Evolutionary conservation across 441 rosid genomes (phyloP).

Genomic region (Flueggea neowawraea): DNA sequence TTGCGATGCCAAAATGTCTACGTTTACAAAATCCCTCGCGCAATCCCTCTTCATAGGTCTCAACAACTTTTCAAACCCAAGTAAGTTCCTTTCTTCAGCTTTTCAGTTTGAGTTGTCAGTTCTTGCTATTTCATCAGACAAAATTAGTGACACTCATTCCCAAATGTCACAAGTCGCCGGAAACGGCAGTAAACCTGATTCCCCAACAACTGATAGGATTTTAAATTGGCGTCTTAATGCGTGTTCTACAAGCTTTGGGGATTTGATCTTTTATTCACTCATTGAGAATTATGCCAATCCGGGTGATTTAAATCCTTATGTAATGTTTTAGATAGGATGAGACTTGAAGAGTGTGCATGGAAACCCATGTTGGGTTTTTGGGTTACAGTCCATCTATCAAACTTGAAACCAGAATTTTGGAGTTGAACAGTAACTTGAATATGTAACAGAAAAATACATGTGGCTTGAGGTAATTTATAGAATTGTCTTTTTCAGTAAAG

Average conservation of each 20-base stretch:
- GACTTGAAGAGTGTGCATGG: constrained; percentile 31
- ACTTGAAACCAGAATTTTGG: no score
- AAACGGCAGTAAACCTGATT: constrained; percentile 18
- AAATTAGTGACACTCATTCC: constrained; percentile 23
- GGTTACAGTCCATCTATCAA: no score
- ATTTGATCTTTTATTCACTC: constrained; percentile 68
- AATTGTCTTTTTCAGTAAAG: no score
- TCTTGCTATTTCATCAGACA: constrained; percentile 16
- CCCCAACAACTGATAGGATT: constrained; percentile 46
- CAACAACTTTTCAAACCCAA: constrained; percentile 27
- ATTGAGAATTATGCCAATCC: constrained; percentile 50
- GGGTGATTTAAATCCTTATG: constrained; percentile 62
- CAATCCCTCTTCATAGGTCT: constrained; percentile 16
- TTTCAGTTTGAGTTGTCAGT: constrained; percentile 10
- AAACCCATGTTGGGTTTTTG: no score
- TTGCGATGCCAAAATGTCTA: constrained; percentile 37
- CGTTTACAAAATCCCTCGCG: constrained; percentile 13
- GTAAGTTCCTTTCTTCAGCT: constrained; percentile 18
- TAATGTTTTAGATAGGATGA: constrained; percentile 56
- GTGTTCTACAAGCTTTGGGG: constrained; percentile 72
- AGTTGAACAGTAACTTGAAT: no score
- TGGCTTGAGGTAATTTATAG: no score
- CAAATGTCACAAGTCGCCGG: constrained; percentile 2
- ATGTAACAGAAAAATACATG: no score
- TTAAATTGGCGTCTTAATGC: constrained; percentile 46